These are phyloP conservation scores for Colletotrichum incanum DNA, from an alignment of 2,329 filamentous ascomycete genomes.

Conservation along the genomic window DNA sequence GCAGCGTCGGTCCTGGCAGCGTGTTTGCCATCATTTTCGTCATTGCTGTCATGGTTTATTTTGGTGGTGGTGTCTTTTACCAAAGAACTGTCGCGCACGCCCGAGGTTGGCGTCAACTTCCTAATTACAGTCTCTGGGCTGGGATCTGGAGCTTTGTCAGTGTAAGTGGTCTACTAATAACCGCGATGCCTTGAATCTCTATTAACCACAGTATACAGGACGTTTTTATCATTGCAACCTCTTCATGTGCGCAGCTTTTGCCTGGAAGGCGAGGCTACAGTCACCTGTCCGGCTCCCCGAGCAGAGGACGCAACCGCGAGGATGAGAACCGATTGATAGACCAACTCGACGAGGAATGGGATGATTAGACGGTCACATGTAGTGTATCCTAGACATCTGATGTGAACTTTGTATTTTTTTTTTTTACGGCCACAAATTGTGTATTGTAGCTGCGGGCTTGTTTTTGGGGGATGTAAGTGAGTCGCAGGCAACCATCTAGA, in stretches of 20 bases:
- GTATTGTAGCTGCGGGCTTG: constrained; percentile 6
- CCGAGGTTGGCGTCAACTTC: constrained; percentile 93
- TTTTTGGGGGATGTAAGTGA: constrained; percentile 30
- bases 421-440: constrained; percentile 6
- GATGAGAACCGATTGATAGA: constrained; percentile 96
- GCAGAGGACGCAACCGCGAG: constrained; percentile 71
- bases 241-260: constrained; percentile 78
- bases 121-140: constrained; percentile 95
- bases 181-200: constrained; percentile 45
- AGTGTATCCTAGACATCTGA: not conserved
- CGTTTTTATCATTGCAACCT: constrained; percentile 77
- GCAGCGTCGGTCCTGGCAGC: constrained; percentile 80
- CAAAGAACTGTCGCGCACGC: constrained; percentile 95
- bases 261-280: constrained; percentile 78
- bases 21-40: constrained; percentile 90
- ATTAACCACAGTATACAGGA: constrained; percentile 60
- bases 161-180: constrained; percentile 63
- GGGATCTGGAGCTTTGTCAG: constrained; percentile 87
- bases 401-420: not conserved
- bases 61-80: constrained; percentile 94
- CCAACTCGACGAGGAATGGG: constrained; percentile 97
- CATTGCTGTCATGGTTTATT: constrained; percentile 86
- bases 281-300: constrained; percentile 71
- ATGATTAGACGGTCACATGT: constrained; percentile 70
- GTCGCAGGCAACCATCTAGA: constrained; percentile 40